phyloP scores from a whole-genome alignment of 495 filamentous ascomycete genomes.

The Talaromyces nanjingensis region DNA sequence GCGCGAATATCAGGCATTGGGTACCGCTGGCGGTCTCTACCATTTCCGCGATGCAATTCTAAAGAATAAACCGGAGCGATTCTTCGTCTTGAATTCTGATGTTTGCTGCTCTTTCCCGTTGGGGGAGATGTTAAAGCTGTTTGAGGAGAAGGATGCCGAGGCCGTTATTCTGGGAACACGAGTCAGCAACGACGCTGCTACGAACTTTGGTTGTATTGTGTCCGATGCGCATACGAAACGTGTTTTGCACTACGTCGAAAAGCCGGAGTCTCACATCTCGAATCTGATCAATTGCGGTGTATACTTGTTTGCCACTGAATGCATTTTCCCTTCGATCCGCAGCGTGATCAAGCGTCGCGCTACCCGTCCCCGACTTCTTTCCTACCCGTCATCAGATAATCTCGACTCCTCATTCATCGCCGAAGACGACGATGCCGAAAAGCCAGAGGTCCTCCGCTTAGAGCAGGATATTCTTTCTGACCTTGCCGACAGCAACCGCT shows the following conservation, averaged over 20 bases:
- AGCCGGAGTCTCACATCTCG: conserved; percentile 96
- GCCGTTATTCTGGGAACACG: conserved; percentile 94
- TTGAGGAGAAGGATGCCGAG: conserved; percentile 93
- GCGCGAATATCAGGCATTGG: conserved; percentile 93
- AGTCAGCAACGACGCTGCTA: conserved; percentile 84
- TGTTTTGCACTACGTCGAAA: conserved; percentile 98
- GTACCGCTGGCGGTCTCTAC: conserved; percentile 94
- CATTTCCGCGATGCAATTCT: conserved; percentile 99
- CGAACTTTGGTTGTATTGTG: conserved; percentile 97
- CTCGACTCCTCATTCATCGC: conserved; percentile 73
- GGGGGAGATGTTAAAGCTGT: conserved; percentile 87
- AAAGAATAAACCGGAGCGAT: conserved; percentile 87
- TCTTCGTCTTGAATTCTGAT: conserved; percentile 97
- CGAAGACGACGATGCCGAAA: conserved; percentile 66
- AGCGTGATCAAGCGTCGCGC: conserved; percentile 93
- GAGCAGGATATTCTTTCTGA: conserved; percentile 98
- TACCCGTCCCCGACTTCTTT: conserved; percentile 81
- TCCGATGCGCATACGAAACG: conserved; percentile 91
- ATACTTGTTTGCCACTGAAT: conserved; percentile 92
- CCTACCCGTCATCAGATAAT: conserved; percentile 93
- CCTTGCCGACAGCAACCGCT: conserved; percentile 94
- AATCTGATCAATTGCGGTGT: conserved; percentile 99
- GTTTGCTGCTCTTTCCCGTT: conserved; percentile 99
- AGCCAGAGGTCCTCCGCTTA: conserved; percentile 85
- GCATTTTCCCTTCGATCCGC: conserved; percentile 93